These are phyloP conservation scores for Datura wrightii DNA, from an alignment of 257 asterid genomes.

Conservation along the genomic window DNA sequence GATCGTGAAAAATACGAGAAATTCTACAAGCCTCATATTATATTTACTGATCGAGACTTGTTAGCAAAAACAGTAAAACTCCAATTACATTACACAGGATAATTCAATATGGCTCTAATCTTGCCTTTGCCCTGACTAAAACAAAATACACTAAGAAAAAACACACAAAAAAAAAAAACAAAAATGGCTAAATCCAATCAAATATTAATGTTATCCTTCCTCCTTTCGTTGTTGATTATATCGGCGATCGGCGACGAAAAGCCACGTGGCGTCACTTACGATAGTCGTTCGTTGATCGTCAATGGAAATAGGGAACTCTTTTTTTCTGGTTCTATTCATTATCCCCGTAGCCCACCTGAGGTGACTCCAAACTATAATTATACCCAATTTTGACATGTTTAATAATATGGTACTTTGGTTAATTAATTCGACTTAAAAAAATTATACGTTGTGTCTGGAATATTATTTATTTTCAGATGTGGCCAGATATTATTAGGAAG, in stretches of 20 bases:
- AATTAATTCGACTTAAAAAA: too few relatives aligned
- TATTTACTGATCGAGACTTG: neutral
- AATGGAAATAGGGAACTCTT: conserved; percentile 71
- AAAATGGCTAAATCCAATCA: conserved; percentile 37
- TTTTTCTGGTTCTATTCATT: conserved; percentile 91
- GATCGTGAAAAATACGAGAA: neutral
- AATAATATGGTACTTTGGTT: neutral
- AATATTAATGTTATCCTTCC: conserved; percentile 36
- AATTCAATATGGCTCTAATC: neutral
- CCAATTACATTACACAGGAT: neutral
- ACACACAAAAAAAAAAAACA: neutral
- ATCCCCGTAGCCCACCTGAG: conserved; percentile 82
- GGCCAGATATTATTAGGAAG: conserved; percentile 69
- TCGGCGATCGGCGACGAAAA: conserved; percentile 33
- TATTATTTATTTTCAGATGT: conserved; percentile 55
- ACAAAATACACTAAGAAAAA: neutral
- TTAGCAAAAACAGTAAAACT: neutral
- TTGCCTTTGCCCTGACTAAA: neutral
- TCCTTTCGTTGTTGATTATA: conserved; percentile 35
- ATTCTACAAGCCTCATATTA: conserved; percentile 25
- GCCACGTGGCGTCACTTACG: conserved; percentile 56
- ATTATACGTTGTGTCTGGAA: neutral
- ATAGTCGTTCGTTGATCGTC: conserved; percentile 71
- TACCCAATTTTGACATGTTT: neutral
- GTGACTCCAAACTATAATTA: conserved; percentile 35